Base-by-base conservation (phyloP, 2,329 filamentous ascomycete species). In the Pseudopithomyces chartarum region DNA sequence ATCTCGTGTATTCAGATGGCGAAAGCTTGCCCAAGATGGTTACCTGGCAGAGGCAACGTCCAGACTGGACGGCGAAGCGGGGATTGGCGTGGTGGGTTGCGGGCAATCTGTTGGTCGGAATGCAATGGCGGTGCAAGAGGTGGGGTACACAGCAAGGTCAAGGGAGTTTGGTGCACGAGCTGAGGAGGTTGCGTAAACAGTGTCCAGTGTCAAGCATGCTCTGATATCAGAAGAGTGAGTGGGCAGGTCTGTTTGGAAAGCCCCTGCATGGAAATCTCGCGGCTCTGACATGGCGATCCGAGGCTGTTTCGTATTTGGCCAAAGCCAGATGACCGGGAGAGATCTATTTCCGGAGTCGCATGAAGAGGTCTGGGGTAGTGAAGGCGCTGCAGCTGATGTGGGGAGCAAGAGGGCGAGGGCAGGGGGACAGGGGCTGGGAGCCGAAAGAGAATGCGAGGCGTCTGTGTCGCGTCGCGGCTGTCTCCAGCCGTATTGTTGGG, bases 401-500 rank as follows among this genome's bases (percentile, higher is more conserved):
- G 17, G 13, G 50, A 42, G 43, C 22, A 23, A 40, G 47, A 52
- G 10, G 33, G 49, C 22, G 39, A 29, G 34, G 34, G n/a, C 32
- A 52, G 49, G 49, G 49, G 49, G 26, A 6, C 17, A 29, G 7
- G 23, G 8, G 48, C 22, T 26, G 39, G 45, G 36, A 8, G 19
- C 2, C 13, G 46, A 55, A 55, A 38, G 47, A 45, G 53, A 51
- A 51, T 45, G 53, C 53, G 53, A 55, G 55, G 56, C 58, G 26
- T 23, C 45, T 44, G 50, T 40, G 60, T 60, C 56, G 47, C 48
- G 61, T 64, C 48, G 53, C 57, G 57, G 57, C 57, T 56, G 58
- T 13, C 20, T 48, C 43, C 54, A 49, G 54, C 60, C 56, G 54
- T 58, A 54, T 59, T 63, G 55, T 61, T 64, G 57, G 61, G 59